Evolutionary conservation across 768 basidiomycete genomes (phyloP).

Genomic region (Boletus speciosus): DNA sequence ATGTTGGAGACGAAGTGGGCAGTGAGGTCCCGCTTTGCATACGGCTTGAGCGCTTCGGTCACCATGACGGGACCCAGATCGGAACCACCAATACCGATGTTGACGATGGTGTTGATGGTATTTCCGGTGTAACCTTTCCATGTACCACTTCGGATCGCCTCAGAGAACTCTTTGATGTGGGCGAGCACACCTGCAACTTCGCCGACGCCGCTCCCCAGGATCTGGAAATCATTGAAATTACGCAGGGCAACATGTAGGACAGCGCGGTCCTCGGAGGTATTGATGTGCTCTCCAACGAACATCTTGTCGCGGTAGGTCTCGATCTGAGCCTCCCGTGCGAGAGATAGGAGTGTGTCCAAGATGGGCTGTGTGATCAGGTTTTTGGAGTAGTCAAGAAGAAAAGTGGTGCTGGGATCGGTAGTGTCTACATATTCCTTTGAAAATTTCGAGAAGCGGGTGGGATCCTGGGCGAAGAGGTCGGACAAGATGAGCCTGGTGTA

Average conservation of each 20-base stretch:
- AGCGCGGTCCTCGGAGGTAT: constrained; percentile 96
- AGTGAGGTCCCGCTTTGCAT: constrained; percentile 83
- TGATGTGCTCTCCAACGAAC: constrained; percentile 96
- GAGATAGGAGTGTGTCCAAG: constrained; percentile 68
- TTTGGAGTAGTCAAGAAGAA: constrained; percentile 97
- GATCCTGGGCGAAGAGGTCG: constrained; percentile 89
- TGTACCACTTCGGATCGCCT: constrained; percentile 75
- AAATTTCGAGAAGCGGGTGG: constrained; percentile 82
- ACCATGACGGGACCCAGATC: constrained; percentile 99
- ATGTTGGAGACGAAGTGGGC: constrained; percentile 95
- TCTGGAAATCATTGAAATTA: constrained; percentile 71
- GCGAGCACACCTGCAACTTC: constrained; percentile 81
- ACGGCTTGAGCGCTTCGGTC: constrained; percentile 92
- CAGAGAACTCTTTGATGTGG: constrained; percentile 90
- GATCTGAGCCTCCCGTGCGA: constrained; percentile 83
- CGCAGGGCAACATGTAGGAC: constrained; percentile 94
- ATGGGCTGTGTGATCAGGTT: constrained; percentile 89
- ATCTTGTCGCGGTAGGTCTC: constrained; percentile 86
- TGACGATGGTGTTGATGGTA: constrained; percentile 89
- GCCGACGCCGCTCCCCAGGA: constrained; percentile 74
- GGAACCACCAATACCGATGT: constrained; percentile 98
- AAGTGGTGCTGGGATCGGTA: constrained; percentile 63
- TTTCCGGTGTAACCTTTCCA: constrained; percentile 99
- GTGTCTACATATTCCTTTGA: constrained; percentile 70
- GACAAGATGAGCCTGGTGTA: constrained; percentile 75